Percentiles rank a stretch among this genome's conserved stretches.
phyloP scores from a whole-genome alignment of 1,284 basidiomycete species.

The Agaricales sp. region DNA sequence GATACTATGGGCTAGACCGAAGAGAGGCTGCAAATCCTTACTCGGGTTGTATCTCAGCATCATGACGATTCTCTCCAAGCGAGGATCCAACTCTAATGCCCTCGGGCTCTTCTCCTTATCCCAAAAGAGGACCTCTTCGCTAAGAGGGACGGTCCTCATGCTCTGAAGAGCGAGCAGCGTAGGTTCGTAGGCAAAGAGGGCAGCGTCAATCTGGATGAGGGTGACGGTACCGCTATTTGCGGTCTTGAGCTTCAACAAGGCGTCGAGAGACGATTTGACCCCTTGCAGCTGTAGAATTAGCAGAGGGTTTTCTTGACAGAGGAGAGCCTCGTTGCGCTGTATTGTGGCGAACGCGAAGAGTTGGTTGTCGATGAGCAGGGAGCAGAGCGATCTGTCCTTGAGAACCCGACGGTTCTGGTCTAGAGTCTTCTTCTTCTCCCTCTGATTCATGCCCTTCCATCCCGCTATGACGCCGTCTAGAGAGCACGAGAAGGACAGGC shows the following conservation, averaged over 20 bases:
- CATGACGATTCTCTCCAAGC: slow-evolving; percentile 19
- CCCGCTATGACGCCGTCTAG: slow-evolving; percentile 33
- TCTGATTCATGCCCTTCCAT: slow-evolving; percentile 13
- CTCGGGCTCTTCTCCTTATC: slow-evolving; percentile 9
- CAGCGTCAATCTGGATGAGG: slow-evolving; percentile 48
- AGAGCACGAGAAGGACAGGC: slow-evolving; percentile 30
- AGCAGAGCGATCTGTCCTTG: slow-evolving; percentile 34
- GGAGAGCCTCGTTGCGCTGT: slow-evolving; percentile 38
- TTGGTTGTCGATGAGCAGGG: slow-evolving; percentile 36
- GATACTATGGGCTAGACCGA: slow-evolving; percentile 28
- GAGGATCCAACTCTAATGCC: not conserved
- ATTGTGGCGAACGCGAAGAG: slow-evolving; percentile 43
- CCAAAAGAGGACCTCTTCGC: slow-evolving; percentile 43
- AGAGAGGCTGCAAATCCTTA: slow-evolving; percentile 28
- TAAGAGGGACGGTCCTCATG: slow-evolving; percentile 30
- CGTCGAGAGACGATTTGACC: slow-evolving; percentile 23
- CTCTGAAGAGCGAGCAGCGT: slow-evolving; percentile 41
- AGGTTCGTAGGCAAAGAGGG: slow-evolving; percentile 52
- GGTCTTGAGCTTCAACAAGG: slow-evolving; percentile 28
- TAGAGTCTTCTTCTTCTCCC: not conserved
- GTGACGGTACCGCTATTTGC: slow-evolving; percentile 20
- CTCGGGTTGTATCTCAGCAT: slow-evolving; percentile 22
- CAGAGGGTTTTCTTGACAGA: slow-evolving; percentile 34
- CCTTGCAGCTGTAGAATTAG: slow-evolving; percentile 43
- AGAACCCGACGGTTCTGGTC: slow-evolving; percentile 25